These are phyloP conservation scores for Begonia fuchsioides DNA, from an alignment of 306 rosid genomes.

Conservation along the genomic window DNA sequence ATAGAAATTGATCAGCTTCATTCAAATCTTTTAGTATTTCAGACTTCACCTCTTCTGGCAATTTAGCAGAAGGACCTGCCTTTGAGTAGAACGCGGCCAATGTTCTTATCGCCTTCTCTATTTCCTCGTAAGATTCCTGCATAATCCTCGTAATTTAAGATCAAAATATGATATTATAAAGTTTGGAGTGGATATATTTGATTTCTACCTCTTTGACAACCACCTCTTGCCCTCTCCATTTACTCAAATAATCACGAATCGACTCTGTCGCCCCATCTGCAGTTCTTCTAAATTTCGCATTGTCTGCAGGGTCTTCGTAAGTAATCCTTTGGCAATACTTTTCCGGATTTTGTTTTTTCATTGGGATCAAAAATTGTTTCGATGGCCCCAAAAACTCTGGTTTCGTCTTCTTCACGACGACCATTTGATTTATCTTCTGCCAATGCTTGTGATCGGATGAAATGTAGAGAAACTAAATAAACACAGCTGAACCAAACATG, in stretches of 20 bases:
- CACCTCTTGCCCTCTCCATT: slow-evolving; percentile 60
- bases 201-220: slow-evolving; percentile 44
- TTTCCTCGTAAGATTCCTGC: slow-evolving; percentile 64
- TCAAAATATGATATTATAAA: slow-evolving; percentile 3
- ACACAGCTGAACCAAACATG: slow-evolving; percentile 17
- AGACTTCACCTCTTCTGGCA: slow-evolving; percentile 56
- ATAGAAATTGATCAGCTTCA: slow-evolving; percentile 41
- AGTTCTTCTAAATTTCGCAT: slow-evolving; percentile 64
- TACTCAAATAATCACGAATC: slow-evolving; percentile 64
- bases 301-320: slow-evolving; percentile 46
- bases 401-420: slow-evolving; percentile 25
- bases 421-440: slow-evolving; percentile 39
- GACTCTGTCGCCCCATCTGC: slow-evolving; percentile 95
- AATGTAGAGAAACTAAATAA: slow-evolving; percentile 27
- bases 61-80: slow-evolving; percentile 79
- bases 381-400: slow-evolving; percentile 48
- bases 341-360: slow-evolving; percentile 62
- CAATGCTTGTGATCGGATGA: slow-evolving; percentile 24
- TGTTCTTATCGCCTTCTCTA: slow-evolving; percentile 76
- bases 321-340: slow-evolving; percentile 75
- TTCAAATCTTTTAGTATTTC: slow-evolving; percentile 52
- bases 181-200: neutral
- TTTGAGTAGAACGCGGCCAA: slow-evolving; percentile 71
- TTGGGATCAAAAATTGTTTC: slow-evolving; percentile 56
- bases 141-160: slow-evolving; percentile 8